Evolutionary conservation across 73 alveolate genomes (phyloP), one percentile per base, ranked within the genome.

Genomic region (Paramecium octaurelia): DNA sequence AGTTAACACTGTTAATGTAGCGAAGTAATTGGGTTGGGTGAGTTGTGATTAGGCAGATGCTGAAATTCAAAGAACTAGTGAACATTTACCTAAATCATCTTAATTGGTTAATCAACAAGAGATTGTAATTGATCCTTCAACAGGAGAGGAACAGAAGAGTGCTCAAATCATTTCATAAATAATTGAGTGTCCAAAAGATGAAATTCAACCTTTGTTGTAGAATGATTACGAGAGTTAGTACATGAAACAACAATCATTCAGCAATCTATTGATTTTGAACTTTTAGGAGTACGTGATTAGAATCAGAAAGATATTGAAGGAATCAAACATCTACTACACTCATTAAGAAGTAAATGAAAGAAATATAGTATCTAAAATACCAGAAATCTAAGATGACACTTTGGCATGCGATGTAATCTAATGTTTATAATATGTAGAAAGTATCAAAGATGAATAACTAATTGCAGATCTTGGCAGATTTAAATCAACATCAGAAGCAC

Each of bases 51-150:
- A 80, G 12, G 91, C 91, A 20, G 91, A 80, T 44, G 29, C 48
- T 4, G 91, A 80, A 80, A 80, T 80, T 48, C 29, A 80, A 80
- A 80, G 91, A 80, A 44, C 34, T 42, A 80, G 91, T 80, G 91
- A 80, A 80, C 91, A 80, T 80, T 8, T 80, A 80, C 48, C 70
- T 2, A 80, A 80, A 44, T 31, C 48, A 10, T 80, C 91, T 64
- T 64, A 64, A 64, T 54, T 54, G 21, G 8, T 54, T 8, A 54
- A 54, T 54, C 69, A 54, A 6, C 34, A 54, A 18, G 69, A 54
- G 31, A 54, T 54, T 54, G 1, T 54, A 18, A 54, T 54, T 4
- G 69, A 54, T n/a, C 69, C 69, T 54, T 1, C 14, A n/a, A 18
- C 14, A 18, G 31, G 20, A n/a, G 84, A 64, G 12, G 84, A 64